These are phyloP conservation scores for Nigrospora osmanthi DNA, from an alignment of 2,329 filamentous ascomycete genomes.

Conservation along the genomic window DNA sequence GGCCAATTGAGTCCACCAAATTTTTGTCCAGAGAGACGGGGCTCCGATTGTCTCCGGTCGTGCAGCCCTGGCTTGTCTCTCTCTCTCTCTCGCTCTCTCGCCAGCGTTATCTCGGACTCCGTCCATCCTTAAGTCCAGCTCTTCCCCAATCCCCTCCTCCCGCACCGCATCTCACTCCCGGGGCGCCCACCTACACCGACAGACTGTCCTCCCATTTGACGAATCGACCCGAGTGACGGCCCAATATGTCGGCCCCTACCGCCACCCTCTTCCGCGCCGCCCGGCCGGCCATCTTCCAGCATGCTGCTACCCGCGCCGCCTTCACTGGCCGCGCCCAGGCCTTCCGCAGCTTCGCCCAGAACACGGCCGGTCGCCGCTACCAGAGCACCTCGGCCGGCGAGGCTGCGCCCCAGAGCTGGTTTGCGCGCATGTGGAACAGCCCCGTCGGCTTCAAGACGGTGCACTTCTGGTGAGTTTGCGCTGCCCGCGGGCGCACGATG, in stretches of 20 bases:
- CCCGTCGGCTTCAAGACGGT: conserved; percentile 84
- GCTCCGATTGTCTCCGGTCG: conserved; percentile 5
- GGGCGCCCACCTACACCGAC: not conserved
- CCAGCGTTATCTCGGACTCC: not conserved
- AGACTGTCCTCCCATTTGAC: not conserved
- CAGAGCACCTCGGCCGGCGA: conserved; percentile 56
- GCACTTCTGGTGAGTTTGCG: conserved; percentile 85
- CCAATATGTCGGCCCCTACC: conserved; percentile 34
- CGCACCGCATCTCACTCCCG: too few relatives aligned
- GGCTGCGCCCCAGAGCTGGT: conserved; percentile 40
- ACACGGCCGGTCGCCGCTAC: conserved; percentile 52
- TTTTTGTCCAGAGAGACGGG: not conserved
- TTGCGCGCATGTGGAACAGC: conserved; percentile 78
- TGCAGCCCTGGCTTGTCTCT: not conserved
- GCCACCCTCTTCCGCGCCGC: conserved; percentile 43
- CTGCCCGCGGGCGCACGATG: not conserved
- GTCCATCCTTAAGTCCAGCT: too few relatives aligned
- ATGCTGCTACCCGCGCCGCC: conserved; percentile 45
- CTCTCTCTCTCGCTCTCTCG: not conserved
- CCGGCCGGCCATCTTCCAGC: conserved; percentile 45
- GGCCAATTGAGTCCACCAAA: not conserved
- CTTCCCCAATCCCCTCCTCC: too few relatives aligned
- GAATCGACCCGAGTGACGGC: not conserved
- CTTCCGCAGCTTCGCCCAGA: conserved; percentile 34
- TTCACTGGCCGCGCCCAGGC: conserved; percentile 31